A percentile compares a stretch with the other conserved stretches of the same genome.
Conservation (phyloP, 2,329 filamentous ascomycete genomes). For the Penicillium frequentans region DNA sequence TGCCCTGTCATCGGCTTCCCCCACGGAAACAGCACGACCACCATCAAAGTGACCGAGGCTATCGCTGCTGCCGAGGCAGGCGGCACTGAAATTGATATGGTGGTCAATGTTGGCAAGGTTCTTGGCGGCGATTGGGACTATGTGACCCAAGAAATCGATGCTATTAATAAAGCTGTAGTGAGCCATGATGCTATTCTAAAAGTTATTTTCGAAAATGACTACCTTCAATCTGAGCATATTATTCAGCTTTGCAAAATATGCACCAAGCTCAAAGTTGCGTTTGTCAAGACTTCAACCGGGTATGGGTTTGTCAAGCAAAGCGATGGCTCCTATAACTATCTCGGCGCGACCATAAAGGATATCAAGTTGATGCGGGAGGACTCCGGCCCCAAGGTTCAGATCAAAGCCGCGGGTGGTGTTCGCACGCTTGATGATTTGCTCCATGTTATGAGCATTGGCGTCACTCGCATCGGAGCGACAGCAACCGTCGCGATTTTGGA, state of each 20-base stretch:
- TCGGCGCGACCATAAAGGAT: slow-evolving; percentile 53
- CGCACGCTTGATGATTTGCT: slow-evolving; percentile 58
- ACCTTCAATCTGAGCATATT: slow-evolving; percentile 53
- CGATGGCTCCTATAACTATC: slow-evolving; percentile 54
- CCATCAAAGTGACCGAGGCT: slow-evolving; percentile 57
- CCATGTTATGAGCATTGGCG: slow-evolving; percentile 55
- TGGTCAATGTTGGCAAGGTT: slow-evolving; percentile 59
- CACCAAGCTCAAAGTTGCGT: slow-evolving; percentile 52
- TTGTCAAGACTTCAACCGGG: slow-evolving; percentile 62
- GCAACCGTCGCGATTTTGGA: slow-evolving; percentile 57
- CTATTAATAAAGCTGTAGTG: slow-evolving; percentile 51
- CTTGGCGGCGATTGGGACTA: slow-evolving; percentile 59
- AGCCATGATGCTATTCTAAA: slow-evolving; percentile 52
- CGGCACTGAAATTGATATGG: slow-evolving; percentile 60
- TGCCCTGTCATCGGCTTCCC: slow-evolving; percentile 64
- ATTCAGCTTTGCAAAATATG: slow-evolving; percentile 57
- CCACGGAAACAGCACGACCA: slow-evolving; percentile 57
- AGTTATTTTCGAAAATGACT: slow-evolving; percentile 65
- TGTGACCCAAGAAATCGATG: slow-evolving; percentile 53
- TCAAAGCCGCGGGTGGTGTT: slow-evolving; percentile 61
- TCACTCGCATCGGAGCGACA: slow-evolving; percentile 57
- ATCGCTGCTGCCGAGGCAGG: slow-evolving; percentile 49
- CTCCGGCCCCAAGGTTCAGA: slow-evolving; percentile 47
- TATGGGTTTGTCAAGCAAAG: slow-evolving; percentile 61
- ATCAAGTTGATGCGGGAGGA: slow-evolving; percentile 56